A percentile compares a stretch with the other conserved stretches of the same genome.
These are phyloP conservation scores for Fraxinus dipetala DNA, from an alignment of 305 asterid species.

Conservation along the genomic window DNA sequence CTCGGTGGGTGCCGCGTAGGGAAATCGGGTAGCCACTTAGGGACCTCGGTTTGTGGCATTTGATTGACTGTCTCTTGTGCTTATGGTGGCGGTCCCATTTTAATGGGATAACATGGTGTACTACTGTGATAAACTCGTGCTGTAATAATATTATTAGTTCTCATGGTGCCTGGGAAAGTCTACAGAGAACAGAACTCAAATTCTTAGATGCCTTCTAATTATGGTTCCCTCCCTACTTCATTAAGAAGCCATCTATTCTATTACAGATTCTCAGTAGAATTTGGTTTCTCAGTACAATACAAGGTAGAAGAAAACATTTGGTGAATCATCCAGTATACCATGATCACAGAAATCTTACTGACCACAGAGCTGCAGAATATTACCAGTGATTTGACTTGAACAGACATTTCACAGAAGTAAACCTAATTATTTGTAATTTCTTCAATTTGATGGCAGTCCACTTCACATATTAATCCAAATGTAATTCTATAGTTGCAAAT, in stretches of 20 bases:
- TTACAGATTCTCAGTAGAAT: neutral
- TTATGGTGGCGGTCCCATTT: no score
- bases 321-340: neutral
- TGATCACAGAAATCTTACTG: neutral
- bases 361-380: neutral
- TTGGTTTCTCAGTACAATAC: neutral
- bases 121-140: neutral
- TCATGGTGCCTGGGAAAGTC: neutral
- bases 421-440: slow-evolving; percentile 13
- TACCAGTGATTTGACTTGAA: neutral
- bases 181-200: neutral
- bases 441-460: slow-evolving; percentile 8
- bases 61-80: no score
- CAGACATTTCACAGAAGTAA: slow-evolving; percentile 1
- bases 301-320: neutral
- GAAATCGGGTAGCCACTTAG: accelerated
- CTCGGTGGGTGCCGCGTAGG: no score
- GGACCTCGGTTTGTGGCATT: no score
- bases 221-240: neutral
- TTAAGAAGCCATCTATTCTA: neutral
- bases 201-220: neutral
- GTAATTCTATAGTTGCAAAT: neutral
- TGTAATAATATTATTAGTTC: neutral
- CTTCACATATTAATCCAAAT: neutral
- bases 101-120: neutral